phyloP scores from a whole-genome alignment of 306 rosid genomes.

The Pyrus betulifolia region DNA sequence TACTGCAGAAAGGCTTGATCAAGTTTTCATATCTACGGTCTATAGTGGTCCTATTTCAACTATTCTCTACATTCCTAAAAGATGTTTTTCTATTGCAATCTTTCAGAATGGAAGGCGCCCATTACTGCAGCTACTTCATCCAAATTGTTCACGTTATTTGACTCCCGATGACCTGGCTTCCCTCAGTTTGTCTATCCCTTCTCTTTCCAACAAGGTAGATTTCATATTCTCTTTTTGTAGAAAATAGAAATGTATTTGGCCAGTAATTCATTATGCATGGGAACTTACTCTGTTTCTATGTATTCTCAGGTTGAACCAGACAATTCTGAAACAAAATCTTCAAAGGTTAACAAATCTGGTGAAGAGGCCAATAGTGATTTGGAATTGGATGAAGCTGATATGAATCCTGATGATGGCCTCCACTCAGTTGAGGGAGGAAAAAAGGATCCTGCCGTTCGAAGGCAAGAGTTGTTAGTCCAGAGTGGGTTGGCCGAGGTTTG shows the following conservation, averaged over 20 bases:
- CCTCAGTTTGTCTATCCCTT: constrained; percentile 62
- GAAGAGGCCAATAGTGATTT: constrained; percentile 39
- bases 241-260: background rate
- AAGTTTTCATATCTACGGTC: background rate
- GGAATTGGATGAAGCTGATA: constrained; percentile 30
- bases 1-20: background rate
- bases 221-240: background rate
- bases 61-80: constrained; percentile 1
- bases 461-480: constrained; percentile 83
- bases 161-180: constrained; percentile 75
- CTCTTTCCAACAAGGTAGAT: constrained; percentile 65
- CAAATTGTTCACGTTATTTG: constrained; percentile 74
- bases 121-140: constrained; percentile 70
- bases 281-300: constrained; percentile 10
- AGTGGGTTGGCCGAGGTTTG: constrained; percentile 93
- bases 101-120: constrained; percentile 77
- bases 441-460: constrained; percentile 76
- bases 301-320: constrained; percentile 45
- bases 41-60: background rate
- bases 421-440: constrained; percentile 68
- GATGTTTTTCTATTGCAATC: constrained; percentile 5
- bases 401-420: constrained; percentile 29
- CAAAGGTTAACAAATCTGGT: constrained; percentile 22
- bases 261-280: constrained; percentile 8
- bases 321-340: constrained; percentile 27